Conservation (phyloP, 768 basidiomycete species). For the Tulasnella sp. region DNA sequence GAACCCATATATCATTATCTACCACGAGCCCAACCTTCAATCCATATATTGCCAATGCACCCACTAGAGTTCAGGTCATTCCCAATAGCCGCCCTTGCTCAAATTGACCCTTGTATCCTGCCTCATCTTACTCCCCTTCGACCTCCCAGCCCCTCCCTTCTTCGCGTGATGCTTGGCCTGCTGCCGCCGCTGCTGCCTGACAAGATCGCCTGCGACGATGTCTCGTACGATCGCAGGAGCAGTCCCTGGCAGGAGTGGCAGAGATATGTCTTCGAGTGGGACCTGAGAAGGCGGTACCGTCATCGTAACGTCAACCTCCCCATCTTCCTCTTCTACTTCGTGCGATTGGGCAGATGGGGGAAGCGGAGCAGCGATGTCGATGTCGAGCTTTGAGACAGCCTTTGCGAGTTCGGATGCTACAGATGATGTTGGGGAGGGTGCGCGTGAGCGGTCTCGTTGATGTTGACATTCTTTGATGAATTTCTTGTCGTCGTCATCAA, state of each 20-base stretch:
- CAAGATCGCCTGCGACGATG: constrained; percentile 51
- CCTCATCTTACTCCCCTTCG: constrained; percentile 78
- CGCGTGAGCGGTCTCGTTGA: constrained; percentile 10
- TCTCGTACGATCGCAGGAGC: constrained; percentile 21
- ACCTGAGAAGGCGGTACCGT: neutral
- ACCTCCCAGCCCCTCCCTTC: constrained; percentile 46
- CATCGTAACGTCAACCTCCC: neutral
- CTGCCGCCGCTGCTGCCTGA: constrained; percentile 47
- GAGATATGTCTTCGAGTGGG: neutral
- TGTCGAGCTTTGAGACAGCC: neutral
- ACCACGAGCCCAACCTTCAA: too few species aligned
- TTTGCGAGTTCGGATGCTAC: constrained; percentile 16
- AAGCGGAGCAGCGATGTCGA: neutral
- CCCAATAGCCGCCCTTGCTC: neutral
- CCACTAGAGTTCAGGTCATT: too few species aligned
- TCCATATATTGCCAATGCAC: too few species aligned
- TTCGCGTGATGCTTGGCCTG: constrained; percentile 73
- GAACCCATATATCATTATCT: too few species aligned
- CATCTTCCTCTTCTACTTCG: neutral
- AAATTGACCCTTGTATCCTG: constrained; percentile 53
- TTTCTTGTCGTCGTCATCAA: constrained; percentile 31
- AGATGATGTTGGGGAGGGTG: constrained; percentile 19
- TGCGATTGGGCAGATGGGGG: neutral
- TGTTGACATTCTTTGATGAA: constrained; percentile 22
- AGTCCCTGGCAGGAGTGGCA: neutral